Evolutionary conservation across 805 yeast species (phyloP).

Genomic region (Schizosaccharomyces lindneri): DNA sequence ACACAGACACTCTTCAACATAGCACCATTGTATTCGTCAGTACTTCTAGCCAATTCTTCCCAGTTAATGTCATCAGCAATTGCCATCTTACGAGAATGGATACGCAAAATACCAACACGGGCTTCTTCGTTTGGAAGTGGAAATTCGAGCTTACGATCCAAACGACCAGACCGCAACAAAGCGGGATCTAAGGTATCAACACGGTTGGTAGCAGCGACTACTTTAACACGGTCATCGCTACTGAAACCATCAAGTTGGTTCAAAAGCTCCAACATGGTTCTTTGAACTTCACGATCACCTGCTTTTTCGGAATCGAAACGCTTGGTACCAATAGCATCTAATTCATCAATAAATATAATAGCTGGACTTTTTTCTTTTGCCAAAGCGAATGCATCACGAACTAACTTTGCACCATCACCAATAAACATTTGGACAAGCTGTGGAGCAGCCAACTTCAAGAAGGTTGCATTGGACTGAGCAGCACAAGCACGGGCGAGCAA

Average conservation of each 20-base stretch:
- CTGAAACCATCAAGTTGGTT: conserved; percentile 97
- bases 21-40: conserved; percentile 97
- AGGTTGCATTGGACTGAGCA: conserved; percentile 93
- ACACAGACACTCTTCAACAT: conserved; percentile 96
- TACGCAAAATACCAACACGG: conserved; percentile 84
- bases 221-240: conserved; percentile 90
- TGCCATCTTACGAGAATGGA: conserved; percentile 91
- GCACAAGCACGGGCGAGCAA: conserved; percentile 95
- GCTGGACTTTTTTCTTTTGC: conserved; percentile 98
- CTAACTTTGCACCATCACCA: conserved; percentile 96
- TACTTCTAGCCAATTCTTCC: conserved; percentile 93
- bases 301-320: conserved; percentile 92
- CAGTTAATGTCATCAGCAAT: conserved; percentile 80
- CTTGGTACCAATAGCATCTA: conserved; percentile 96
- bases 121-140: conserved; percentile 96
- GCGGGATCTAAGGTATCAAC: conserved; percentile 99
- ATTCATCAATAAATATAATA: conserved; percentile 88
- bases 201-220: conserved; percentile 92
- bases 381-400: conserved; percentile 87
- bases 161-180: conserved; percentile 81
- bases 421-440: conserved; percentile 95
- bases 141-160: conserved; percentile 93
- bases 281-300: conserved; percentile 95
- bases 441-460: conserved; percentile 87
- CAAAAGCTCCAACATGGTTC: conserved; percentile 94